Evolutionary conservation across 371 early-diverging fungal species (phyloP).

Genomic region (Circinella minor): DNA sequence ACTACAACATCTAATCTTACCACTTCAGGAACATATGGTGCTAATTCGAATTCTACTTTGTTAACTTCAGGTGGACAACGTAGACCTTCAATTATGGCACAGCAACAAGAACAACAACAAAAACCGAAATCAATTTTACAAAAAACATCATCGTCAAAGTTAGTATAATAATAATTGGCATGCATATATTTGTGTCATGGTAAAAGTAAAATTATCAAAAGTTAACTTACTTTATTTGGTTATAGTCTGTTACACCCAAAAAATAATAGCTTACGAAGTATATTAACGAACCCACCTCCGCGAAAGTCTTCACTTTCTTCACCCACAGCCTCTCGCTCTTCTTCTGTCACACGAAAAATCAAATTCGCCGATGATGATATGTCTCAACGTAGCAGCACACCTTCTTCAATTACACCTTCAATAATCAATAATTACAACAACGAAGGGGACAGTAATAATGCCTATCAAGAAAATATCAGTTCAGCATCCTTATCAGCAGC

Average conservation of each 20-base stretch:
- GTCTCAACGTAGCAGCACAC: constrained; percentile 13
- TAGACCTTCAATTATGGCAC: constrained; percentile 25
- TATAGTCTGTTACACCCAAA: constrained; percentile 8
- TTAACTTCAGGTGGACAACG: constrained; percentile 6
- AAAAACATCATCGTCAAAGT: constrained; percentile 6
- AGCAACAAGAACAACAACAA: constrained; percentile 9
- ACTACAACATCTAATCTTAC: neutral
- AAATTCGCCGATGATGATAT: constrained; percentile 23
- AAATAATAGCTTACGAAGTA: constrained; percentile 6
- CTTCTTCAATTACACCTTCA: constrained; percentile 10
- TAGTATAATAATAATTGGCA: neutral
- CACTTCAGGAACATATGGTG: too few species aligned
- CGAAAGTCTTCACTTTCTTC: constrained; percentile 24
- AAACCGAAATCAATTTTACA: constrained; percentile 13
- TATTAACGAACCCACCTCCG: constrained; percentile 21
- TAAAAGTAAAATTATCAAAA: neutral
- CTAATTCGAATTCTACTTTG: neutral
- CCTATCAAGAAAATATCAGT: neutral
- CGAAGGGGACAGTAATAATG: neutral
- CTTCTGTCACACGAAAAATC: constrained; percentile 17
- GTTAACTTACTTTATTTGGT: neutral
- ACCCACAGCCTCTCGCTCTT: constrained; percentile 24
- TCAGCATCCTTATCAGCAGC: constrained; percentile 5
- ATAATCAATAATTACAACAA: neutral
- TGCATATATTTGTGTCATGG: neutral